Evolutionary conservation across 1,139 yeast genomes (phyloP).

Genomic region (Hemisphaericaspora xylanilytica): DNA sequence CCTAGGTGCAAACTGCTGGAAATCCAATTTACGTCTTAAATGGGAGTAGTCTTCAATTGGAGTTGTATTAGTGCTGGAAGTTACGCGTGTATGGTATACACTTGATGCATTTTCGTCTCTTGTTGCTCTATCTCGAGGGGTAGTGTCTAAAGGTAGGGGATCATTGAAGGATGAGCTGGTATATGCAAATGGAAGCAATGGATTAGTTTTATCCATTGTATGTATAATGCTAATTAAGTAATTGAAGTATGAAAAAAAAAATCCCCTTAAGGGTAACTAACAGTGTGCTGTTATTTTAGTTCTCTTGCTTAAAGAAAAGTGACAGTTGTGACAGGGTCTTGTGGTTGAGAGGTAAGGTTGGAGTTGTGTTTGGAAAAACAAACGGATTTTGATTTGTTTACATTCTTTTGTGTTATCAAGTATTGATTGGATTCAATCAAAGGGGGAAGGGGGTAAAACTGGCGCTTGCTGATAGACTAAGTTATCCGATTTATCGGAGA

Average conservation of each 20-base stretch:
- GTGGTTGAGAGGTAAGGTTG: neutral
- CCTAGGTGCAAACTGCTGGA: conserved; percentile 27
- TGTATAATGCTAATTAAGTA: neutral
- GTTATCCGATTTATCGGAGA: too few species aligned
- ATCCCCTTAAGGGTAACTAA: too few species aligned
- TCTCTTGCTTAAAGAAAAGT: too few species aligned
- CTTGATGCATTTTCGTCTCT: conserved; percentile 43
- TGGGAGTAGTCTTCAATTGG: conserved; percentile 3
- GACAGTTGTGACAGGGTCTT: neutral
- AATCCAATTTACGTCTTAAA: conserved; percentile 2
- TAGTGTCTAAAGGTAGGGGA: conserved; percentile 29
- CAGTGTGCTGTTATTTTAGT: too few species aligned
- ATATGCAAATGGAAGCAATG: conserved; percentile 47
- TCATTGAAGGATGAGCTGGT: conserved; percentile 27
- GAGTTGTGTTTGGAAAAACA: neutral
- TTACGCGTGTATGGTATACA: conserved; percentile 32
- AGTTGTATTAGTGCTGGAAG: conserved; percentile 5
- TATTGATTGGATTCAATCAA: neutral
- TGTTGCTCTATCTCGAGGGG: conserved; percentile 33
- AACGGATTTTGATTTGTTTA: neutral
- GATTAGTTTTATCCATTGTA: conserved; percentile 37
- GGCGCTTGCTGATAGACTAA: too few species aligned
- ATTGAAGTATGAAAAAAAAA: conserved; percentile 31
- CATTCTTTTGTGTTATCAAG: neutral
- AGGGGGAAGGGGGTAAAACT: neutral